Base-by-base conservation (phyloP, 345 rosid species). In the Lepidium sativum region DNA sequence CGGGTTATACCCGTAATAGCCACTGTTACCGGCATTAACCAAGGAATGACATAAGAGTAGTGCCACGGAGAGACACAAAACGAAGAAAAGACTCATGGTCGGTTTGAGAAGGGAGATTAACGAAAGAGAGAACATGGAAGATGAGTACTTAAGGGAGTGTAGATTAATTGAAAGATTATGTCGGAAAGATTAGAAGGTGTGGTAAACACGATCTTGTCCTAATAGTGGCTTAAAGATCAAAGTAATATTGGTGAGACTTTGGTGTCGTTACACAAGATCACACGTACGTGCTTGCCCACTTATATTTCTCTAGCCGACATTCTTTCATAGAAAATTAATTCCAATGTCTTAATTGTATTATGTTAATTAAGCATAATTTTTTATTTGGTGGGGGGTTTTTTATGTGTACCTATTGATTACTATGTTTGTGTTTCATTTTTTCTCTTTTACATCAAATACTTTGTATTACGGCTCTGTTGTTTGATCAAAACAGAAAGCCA, bases 161-260 rank as follows among this genome's bases (percentile, higher is more conserved):
- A 37, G 4, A 44, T 44, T 41, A 32, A 14, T 31, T 66, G 63
- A 35, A 23, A 67, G 37, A 34, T 65, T 59, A 52, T 66, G 72
- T 66, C 35, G 45, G 72, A 67, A 73, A 73, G 72, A 67, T 73
- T 60, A 60, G 62, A 73, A 60, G 68, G 63, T 73, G 57, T 60
- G 63, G 45, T 43, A 45, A 67, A 73, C 77, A 73, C 77, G 77
- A 67, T 67, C 72, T 67, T 73, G 53, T 73, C 51, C 44, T 59
- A 25, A 35, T 44, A 67, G 42, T 44, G 52, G 52, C 54, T 23
- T 64, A 72, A 65, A 72, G 35, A 65, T 72, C 44, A 37, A 71
- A 71, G 60, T 64, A 49, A 66, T 48, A 38, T 60, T 66, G 68
- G 77, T 73, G 50, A 73, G 58, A 66, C 13, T 53, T 73, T 44